Evolutionary conservation across 441 rosid species (phyloP).

Genomic region (Kokia cookei): DNA sequence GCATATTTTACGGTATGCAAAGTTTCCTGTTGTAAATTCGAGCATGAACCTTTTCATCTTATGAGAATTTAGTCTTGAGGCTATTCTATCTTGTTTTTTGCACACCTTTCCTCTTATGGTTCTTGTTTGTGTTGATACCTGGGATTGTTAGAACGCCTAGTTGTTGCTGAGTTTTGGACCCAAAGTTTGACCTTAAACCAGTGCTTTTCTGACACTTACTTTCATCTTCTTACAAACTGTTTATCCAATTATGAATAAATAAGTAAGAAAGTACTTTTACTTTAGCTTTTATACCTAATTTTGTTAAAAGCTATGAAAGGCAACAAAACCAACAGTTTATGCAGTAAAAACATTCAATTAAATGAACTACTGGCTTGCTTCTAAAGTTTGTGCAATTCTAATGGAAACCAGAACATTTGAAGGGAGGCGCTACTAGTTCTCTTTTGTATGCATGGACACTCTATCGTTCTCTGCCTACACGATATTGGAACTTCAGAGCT

Average conservation of each 20-base stretch:
- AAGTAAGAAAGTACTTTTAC: neutral
- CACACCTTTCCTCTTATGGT: neutral
- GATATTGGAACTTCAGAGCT: neutral
- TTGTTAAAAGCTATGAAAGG: neutral
- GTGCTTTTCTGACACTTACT: neutral
- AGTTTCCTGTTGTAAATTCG: constrained; percentile 2
- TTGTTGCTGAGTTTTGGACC: neutral
- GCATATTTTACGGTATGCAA: constrained; percentile 88
- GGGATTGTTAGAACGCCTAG: neutral
- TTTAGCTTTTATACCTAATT: neutral
- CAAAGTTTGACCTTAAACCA: neutral
- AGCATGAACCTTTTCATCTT: neutral
- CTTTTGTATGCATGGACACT: neutral
- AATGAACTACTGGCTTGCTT: neutral
- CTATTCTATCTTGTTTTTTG: neutral
- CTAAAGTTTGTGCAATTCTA: neutral
- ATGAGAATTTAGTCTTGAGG: neutral
- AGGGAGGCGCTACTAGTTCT: neutral
- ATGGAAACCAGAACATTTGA: neutral
- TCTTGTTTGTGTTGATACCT: neutral
- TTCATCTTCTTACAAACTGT: neutral
- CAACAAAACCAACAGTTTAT: neutral
- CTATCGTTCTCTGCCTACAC: neutral
- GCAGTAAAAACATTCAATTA: neutral
- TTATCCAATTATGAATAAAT: neutral